Evolutionary conservation across 2,329 filamentous ascomycete genomes (phyloP).

Genomic region (Botrytis porri): DNA sequence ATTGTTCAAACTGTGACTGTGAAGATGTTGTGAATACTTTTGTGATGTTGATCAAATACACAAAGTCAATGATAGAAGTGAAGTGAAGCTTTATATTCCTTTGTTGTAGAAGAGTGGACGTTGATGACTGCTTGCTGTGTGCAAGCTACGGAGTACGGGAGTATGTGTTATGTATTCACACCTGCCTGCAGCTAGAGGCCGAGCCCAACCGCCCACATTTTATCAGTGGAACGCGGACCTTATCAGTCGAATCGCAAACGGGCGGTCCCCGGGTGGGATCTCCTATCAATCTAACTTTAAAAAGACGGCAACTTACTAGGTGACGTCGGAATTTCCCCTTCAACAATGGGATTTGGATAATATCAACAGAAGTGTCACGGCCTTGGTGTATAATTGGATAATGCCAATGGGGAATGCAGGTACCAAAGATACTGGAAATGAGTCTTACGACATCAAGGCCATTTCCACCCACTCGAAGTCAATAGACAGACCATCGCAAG

Average conservation of each 20-base stretch:
- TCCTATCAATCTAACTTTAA: neutral
- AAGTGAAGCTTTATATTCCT: neutral
- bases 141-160: no score
- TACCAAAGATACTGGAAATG: neutral
- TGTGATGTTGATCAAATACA: neutral
- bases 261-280: slow-evolving; percentile 4
- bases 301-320: slow-evolving; percentile 4
- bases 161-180: slow-evolving; percentile 9
- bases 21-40: neutral
- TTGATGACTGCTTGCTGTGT: neutral
- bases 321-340: neutral
- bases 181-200: neutral
- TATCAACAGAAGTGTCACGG: neutral
- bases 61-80: neutral
- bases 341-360: neutral
- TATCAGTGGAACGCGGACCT: slow-evolving; percentile 10
- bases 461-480: neutral
- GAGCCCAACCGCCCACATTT: neutral
- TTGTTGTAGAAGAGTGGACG: slow-evolving; percentile 7
- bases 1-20: neutral
- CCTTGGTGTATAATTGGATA: neutral
- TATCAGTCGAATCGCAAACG: slow-evolving; percentile 17
- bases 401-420: slow-evolving; percentile 19
- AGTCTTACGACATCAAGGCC: neutral
- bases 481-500: neutral